phyloP scores from a whole-genome alignment of 441 rosid genomes.

The Arabidopsis lyrata region DNA sequence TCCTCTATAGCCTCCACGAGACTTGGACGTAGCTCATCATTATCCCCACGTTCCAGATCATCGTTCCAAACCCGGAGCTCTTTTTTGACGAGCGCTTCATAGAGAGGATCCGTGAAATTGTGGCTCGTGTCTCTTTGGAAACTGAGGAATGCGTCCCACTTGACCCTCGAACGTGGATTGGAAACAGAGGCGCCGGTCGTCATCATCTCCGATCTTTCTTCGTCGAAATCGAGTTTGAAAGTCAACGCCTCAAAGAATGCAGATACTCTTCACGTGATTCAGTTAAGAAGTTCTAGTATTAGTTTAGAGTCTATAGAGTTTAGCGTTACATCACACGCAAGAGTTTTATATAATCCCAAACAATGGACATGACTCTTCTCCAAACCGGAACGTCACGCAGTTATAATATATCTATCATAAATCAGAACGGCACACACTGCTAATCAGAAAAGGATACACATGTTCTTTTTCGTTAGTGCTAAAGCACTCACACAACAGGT shows the following conservation, averaged over 20 bases:
- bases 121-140: slow-evolving; percentile 56
- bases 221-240: slow-evolving; percentile 3
- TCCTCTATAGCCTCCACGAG: slow-evolving; percentile 40
- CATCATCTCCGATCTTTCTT: slow-evolving; percentile 21
- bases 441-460: neutral
- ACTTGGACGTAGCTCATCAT: slow-evolving; percentile 41
- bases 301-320: neutral
- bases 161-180: slow-evolving; percentile 35
- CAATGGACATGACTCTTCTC: slow-evolving; percentile 7
- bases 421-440: neutral
- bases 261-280: slow-evolving; percentile 4
- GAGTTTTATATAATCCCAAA: neutral
- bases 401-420: neutral
- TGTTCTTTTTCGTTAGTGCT: neutral
- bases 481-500: neutral
- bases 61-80: slow-evolving; percentile 46
- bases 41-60: slow-evolving; percentile 37
- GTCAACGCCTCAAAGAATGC: slow-evolving; percentile 4
- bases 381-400: neutral
- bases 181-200: neutral
- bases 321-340: neutral
- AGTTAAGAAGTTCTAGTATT: neutral
- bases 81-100: slow-evolving; percentile 32
- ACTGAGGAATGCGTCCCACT: slow-evolving; percentile 70
- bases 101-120: slow-evolving; percentile 45